Base-by-base conservation (phyloP, 345 rosid genomes). In the Viola odorata region DNA sequence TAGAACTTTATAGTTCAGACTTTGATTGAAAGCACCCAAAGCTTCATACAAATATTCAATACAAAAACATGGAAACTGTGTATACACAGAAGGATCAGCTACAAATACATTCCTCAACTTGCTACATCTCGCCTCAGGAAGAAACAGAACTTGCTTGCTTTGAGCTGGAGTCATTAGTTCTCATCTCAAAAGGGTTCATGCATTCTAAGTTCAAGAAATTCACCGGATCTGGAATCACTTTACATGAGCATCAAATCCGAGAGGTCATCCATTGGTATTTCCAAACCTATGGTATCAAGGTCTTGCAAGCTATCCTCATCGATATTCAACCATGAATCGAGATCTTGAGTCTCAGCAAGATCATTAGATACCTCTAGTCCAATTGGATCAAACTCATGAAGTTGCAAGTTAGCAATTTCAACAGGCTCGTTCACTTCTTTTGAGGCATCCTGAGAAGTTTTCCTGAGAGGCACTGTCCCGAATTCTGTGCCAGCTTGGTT, bases 231-330 rank as follows among this genome's bases (percentile, higher is more conserved):
- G 32, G 32, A 54, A 11, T 12, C 39, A 23, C 42, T 55, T 56
- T 63, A 78, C 71, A 78, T 49, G 7, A 75, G 52, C 77, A 83
- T 73, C 75, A 83, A 56, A 36, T 79, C 84, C 0, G 85, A 69
- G 38, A 95, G 88, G 69, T 91, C 96, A 67, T 95, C 99, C 96
- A 88, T 88, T 14, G 99, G 98, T 77, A 91, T 84, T 62, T 82
- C 85, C 39, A 91, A 86, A 60, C 98, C 98, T 8, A 78, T 75
- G 1, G 88, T 67, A 66, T 88, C 96, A 53, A 78, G 80, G 63
- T 81, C 99, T 64, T 79, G 97, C 68, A 85, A 76, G 7, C 82
- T 87, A 48, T 90, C 98, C 37, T 75, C 81, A 2, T 83, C 91
- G 37, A 87, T 67, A 65, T 80, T 84, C 5, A 89, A 78, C 85